These are phyloP conservation scores for Tylopilus plumbeoviolaceoides DNA, from an alignment of 768 basidiomycete genomes.

Conservation along the genomic window DNA sequence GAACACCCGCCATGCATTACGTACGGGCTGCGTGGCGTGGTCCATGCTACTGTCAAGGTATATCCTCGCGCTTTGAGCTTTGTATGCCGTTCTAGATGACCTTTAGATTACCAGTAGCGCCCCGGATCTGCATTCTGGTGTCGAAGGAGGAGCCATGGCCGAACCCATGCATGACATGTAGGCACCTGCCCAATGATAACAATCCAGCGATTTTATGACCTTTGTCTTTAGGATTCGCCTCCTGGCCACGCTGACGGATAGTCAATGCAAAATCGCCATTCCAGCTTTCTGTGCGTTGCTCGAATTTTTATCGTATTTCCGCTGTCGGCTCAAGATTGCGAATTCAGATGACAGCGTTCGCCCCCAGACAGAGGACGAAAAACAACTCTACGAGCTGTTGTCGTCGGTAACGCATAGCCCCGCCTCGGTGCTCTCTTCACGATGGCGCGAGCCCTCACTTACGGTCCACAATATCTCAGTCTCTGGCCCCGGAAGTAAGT, in stretches of 20 bases:
- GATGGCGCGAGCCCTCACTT: constrained; percentile 89
- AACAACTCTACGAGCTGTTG: constrained; percentile 61
- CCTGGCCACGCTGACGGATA: constrained; percentile 65
- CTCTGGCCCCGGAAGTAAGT: constrained; percentile 75
- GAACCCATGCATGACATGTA: constrained; percentile 97
- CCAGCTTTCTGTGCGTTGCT: constrained; percentile 75
- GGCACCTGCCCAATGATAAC: constrained; percentile 12
- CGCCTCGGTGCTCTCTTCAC: constrained; percentile 62
- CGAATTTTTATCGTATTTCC: background rate
- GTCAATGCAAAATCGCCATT: constrained; percentile 56
- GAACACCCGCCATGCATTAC: constrained; percentile 92
- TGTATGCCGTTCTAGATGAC: background rate
- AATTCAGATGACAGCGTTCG: constrained; percentile 72
- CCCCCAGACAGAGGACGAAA: constrained; percentile 62
- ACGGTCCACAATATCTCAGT: constrained; percentile 83
- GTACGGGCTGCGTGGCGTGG: constrained; percentile 90
- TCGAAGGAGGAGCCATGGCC: constrained; percentile 82
- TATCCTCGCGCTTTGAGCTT: background rate
- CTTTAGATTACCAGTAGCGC: constrained; percentile 61
- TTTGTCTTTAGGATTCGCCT: constrained; percentile 60
- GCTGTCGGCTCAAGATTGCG: background rate
- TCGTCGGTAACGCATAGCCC: constrained; percentile 65
- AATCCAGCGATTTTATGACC: background rate
- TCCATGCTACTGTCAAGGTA: constrained; percentile 80
- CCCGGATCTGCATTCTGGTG: constrained; percentile 89